These are phyloP conservation scores for Aspergillus jensenii DNA, from an alignment of 2,329 filamentous ascomycete genomes.

Conservation along the genomic window DNA sequence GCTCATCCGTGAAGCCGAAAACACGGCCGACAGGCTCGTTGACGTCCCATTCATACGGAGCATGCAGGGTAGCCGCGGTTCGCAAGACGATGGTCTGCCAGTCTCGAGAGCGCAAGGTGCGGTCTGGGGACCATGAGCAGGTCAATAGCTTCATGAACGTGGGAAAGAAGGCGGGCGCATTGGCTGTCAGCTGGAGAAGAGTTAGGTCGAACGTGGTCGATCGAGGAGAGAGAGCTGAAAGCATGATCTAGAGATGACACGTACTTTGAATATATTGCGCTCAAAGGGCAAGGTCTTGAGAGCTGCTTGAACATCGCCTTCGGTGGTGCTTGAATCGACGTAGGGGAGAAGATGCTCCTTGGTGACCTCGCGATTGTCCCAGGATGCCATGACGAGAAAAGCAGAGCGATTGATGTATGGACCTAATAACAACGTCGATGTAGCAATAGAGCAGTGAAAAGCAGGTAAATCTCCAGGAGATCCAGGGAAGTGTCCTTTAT, in stretches of 20 bases:
- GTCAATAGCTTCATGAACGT: neutral
- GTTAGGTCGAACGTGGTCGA: too few species aligned
- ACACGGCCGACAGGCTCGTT: neutral
- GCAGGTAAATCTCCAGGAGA: too few species aligned
- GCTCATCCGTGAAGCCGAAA: neutral
- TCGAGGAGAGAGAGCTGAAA: too few species aligned
- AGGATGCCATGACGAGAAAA: too few species aligned
- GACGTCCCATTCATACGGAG: neutral
- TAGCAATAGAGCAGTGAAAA: too few species aligned
- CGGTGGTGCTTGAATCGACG: neutral
- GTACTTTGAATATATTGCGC: neutral
- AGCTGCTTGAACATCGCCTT: neutral
- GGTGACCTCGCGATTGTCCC: too few species aligned
- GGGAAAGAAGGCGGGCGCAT: too few species aligned
- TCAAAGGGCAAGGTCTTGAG: neutral
- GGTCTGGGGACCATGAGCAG: neutral
- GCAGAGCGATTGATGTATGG: too few species aligned
- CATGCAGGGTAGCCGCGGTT: neutral
- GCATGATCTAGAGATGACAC: too few species aligned
- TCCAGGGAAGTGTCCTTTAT: too few species aligned
- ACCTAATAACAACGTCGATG: too few species aligned
- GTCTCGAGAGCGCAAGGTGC: neutral
- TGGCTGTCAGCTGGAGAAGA: too few species aligned
- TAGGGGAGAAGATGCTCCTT: neutral
- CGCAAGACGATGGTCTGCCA: neutral